Evolutionary conservation across 2,329 filamentous ascomycete genomes (phyloP), one percentile per base, ranked within the genome.

Genomic region (Fusarium sp.): DNA sequence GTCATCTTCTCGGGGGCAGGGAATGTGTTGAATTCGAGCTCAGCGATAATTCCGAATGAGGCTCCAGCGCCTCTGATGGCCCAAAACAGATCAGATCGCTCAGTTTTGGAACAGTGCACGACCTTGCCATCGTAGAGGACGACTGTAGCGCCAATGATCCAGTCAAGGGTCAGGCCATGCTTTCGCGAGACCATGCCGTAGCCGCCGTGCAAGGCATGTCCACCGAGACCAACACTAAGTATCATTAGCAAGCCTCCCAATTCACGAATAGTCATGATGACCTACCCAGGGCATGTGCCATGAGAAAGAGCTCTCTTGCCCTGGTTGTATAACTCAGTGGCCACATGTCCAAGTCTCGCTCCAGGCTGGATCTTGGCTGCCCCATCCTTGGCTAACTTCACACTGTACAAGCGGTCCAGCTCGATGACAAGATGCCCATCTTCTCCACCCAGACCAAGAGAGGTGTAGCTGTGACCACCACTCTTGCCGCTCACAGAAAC

Each of bases 381-480:
- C 0, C 72, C 70, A 56, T 77, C 73, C n/a, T 69, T 71, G 14
- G 73, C 69, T 5, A 79, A n/a, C 18, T 71, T 77, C 11, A 86
- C 79, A 10, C 72, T 75, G 31, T 82, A 81, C 76, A 86, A 80
- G 18, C 80, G 79, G n/a, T 85, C 81, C 10, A 87, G 72, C 67
- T 85, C 82, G 16, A 87, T 77, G 43, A 86, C 78, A 11, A 86
- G 75, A 37, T 82, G 82, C 1, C 84, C 84, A 62, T 86, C 81
- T 48, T 81, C 78, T n/a, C 85, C 85, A 0, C 85, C 84, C 20
- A 82, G 81, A 63, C 86, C 86, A 61, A 85, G 86, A 29, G 87
- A 88, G 0, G 82, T 88, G 77, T 88, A 90, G 54, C 85, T 86
- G 72, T 90, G 88, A 3, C 88, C 88, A 5, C 88, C 88, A 58